Evolutionary conservation across 768 basidiomycete species (phyloP).

Genomic region (Russula sp.): DNA sequence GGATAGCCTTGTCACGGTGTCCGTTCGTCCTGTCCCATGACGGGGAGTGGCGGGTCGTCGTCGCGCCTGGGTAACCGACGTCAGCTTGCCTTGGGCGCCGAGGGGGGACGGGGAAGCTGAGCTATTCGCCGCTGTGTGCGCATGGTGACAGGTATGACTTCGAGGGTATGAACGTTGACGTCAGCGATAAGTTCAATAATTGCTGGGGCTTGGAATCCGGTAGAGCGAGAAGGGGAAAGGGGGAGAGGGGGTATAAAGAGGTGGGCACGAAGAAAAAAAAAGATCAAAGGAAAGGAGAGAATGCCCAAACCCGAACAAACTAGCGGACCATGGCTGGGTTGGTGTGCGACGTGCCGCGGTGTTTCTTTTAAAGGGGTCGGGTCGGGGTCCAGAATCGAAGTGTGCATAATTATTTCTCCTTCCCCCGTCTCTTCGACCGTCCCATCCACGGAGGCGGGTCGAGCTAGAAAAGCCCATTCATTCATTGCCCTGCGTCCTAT

Average conservation of each 20-base stretch:
- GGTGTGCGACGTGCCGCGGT: background rate
- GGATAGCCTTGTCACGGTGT: background rate
- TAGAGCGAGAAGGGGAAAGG: background rate
- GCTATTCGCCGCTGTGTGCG: background rate
- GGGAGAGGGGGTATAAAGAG: background rate
- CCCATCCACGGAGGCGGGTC: background rate
- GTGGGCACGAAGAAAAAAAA: background rate
- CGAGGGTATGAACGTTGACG: background rate
- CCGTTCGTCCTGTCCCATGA: background rate
- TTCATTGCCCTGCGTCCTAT: background rate
- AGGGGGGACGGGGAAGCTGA: background rate
- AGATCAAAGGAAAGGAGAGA: background rate
- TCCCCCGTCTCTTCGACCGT: background rate
- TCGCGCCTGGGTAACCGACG: background rate
- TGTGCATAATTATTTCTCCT: background rate
- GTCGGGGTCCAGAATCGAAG: constrained; percentile 14
- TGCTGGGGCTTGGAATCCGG: background rate
- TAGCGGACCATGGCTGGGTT: background rate
- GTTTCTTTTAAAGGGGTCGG: background rate
- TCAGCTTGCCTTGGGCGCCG: background rate
- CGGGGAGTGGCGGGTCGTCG: background rate
- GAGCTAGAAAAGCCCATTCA: background rate
- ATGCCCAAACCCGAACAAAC: background rate
- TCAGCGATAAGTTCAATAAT: background rate
- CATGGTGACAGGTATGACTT: background rate